Conservation (phyloP, 306 rosid species). For the Albizia julibrissin region DNA sequence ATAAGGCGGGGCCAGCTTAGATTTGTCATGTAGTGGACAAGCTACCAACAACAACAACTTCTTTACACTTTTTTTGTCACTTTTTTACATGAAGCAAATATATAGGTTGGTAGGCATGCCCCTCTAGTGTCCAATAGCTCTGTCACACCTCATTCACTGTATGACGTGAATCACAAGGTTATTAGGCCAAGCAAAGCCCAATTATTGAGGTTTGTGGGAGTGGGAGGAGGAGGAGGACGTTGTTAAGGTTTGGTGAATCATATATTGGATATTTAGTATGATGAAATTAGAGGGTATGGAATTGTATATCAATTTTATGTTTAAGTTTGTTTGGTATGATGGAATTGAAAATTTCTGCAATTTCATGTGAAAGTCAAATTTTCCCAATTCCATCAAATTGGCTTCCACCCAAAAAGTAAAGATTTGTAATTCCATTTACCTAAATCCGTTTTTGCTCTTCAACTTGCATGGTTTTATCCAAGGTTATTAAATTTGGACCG, state of each 20-base stretch:
- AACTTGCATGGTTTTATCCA: too few relatives aligned
- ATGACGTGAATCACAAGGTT: not conserved
- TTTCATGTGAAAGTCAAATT: too few relatives aligned
- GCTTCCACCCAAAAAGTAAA: too few relatives aligned
- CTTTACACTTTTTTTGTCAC: slow-evolving; percentile 7
- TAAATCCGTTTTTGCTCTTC: too few relatives aligned
- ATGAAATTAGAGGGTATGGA: too few relatives aligned
- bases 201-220: not conserved
- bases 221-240: not conserved
- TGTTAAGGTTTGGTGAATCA: slow-evolving; percentile 26
- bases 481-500: too few relatives aligned
- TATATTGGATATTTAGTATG: too few relatives aligned
- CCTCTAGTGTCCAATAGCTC: not conserved
- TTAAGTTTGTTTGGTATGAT: too few relatives aligned
- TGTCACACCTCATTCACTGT: not conserved
- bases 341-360: too few relatives aligned
- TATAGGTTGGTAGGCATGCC: not conserved
- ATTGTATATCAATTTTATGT: too few relatives aligned
- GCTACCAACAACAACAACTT: slow-evolving; percentile 35
- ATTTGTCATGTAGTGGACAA: slow-evolving; percentile 52
- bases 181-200: not conserved
- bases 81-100: not conserved
- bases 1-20: slow-evolving; percentile 28
- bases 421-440: too few relatives aligned
- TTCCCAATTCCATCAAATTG: too few relatives aligned